phyloP scores from a whole-genome alignment of 1,139 yeast genomes.

The Protomyces inouyei region DNA sequence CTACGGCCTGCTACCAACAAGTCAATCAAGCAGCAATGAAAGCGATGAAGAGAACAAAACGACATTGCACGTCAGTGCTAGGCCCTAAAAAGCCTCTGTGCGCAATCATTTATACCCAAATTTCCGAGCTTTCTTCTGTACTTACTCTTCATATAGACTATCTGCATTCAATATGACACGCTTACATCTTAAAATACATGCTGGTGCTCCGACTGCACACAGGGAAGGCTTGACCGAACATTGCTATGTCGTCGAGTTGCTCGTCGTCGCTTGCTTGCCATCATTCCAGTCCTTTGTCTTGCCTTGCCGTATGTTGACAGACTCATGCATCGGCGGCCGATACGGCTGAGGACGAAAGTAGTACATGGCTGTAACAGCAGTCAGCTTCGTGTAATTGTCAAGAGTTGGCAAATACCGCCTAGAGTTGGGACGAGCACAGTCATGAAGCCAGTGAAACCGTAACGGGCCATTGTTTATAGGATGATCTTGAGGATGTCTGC shows the following conservation, averaged over 20 bases:
- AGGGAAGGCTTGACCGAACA: too few relatives aligned
- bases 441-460: background rate
- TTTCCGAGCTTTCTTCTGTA: background rate
- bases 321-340: background rate
- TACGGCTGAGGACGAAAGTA: background rate
- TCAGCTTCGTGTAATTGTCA: background rate
- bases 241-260: background rate
- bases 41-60: background rate
- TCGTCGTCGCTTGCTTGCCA: background rate
- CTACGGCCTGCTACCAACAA: too few relatives aligned
- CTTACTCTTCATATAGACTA: background rate
- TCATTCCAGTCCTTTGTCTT: background rate
- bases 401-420: background rate
- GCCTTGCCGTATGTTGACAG: background rate
- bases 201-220: too few relatives aligned
- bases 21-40: background rate
- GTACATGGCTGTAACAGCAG: background rate
- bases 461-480: background rate
- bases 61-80: conserved; percentile 3
- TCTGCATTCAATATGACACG: background rate
- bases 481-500: too few relatives aligned
- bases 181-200: too few relatives aligned
- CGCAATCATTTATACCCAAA: conserved; percentile 1
- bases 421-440: background rate
- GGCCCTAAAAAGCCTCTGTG: background rate